These are phyloP conservation scores for Linaria vulgaris DNA, from an alignment of 257 asterid genomes.

Conservation along the genomic window DNA sequence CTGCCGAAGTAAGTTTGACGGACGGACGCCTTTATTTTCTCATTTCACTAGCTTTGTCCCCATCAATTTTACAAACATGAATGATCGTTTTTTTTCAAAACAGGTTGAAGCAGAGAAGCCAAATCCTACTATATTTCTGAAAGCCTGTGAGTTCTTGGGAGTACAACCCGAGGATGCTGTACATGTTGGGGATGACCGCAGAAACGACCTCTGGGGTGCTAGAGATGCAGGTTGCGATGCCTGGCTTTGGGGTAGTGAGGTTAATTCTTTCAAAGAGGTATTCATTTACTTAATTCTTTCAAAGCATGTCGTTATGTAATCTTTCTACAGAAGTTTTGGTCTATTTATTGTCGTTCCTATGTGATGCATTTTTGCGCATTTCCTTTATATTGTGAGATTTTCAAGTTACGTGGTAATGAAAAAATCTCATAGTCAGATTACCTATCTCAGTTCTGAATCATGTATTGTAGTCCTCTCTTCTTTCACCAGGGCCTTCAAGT, in stretches of 20 bases:
- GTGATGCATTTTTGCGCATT: no score
- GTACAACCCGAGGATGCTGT: constrained; percentile 93
- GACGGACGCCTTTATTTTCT: not conserved
- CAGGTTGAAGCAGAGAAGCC: constrained; percentile 99
- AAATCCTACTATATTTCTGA: constrained; percentile 85
- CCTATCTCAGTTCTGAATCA: no score
- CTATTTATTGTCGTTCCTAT: no score
- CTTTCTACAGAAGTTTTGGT: no score
- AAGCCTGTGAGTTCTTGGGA: constrained; percentile 91
- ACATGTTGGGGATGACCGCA: constrained; percentile 97
- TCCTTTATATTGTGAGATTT: no score
- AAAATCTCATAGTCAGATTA: no score
- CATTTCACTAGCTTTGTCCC: not conserved
- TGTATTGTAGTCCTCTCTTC: no score
- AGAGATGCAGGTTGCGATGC: constrained; percentile 99
- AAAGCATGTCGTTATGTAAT: no score
- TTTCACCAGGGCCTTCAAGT: no score
- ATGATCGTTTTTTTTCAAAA: constrained; percentile 18
- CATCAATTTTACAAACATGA: not conserved
- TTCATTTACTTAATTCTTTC: not conserved
- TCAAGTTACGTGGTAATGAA: no score
- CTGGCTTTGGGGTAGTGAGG: constrained; percentile 99
- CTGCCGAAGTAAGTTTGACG: constrained; percentile 96
- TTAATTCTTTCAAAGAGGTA: constrained; percentile 92
- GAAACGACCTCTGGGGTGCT: constrained; percentile 98